phyloP scores from a whole-genome alignment of 1,284 basidiomycete genomes.

The Melampsora americana region DNA sequence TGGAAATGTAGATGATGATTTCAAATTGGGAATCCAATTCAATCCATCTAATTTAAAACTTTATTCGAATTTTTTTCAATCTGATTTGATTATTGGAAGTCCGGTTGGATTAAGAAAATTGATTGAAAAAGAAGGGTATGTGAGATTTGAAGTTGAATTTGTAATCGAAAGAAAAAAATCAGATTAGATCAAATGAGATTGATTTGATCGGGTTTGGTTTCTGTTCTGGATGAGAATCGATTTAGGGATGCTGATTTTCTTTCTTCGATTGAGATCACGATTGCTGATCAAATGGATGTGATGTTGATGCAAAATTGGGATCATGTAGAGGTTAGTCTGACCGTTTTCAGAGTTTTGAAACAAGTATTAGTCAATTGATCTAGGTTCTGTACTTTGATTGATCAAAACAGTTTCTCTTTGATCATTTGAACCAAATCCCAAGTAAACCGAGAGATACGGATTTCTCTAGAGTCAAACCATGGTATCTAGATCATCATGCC shows the following conservation, averaged over 20 bases:
- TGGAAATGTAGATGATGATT: conserved; percentile 97
- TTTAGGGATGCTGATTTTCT: conserved; percentile 83
- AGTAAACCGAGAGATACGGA: conserved; percentile 89
- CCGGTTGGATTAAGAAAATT: conserved; percentile 85
- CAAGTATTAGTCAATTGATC: not conserved
- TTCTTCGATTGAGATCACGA: conserved; percentile 84
- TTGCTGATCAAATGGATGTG: conserved; percentile 90
- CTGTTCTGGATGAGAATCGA: too few species aligned
- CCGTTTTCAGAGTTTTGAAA: not conserved
- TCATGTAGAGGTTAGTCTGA: conserved; percentile 71
- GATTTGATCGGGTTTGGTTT: too few species aligned
- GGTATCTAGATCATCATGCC: conserved; percentile 91
- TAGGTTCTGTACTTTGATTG: too few species aligned
- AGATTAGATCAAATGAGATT: too few species aligned
- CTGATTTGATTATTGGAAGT: conserved; percentile 87
- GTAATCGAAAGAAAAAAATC: too few species aligned
- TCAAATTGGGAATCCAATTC: conserved; percentile 85
- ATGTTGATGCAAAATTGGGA: conserved; percentile 99
- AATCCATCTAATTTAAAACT: conserved; percentile 71
- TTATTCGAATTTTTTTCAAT: conserved; percentile 83
- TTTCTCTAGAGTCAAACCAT: conserved; percentile 93
- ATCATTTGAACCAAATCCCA: conserved; percentile 79
- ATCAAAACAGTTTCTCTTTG: conserved; percentile 86
- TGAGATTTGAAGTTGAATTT: not conserved
- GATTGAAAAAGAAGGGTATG: conserved; percentile 74